Percentiles rank a stretch among this genome's conserved stretches.
Conservation (phyloP, 192 early-diverging fungal genomes). For the Coemansia sp. region DNA sequence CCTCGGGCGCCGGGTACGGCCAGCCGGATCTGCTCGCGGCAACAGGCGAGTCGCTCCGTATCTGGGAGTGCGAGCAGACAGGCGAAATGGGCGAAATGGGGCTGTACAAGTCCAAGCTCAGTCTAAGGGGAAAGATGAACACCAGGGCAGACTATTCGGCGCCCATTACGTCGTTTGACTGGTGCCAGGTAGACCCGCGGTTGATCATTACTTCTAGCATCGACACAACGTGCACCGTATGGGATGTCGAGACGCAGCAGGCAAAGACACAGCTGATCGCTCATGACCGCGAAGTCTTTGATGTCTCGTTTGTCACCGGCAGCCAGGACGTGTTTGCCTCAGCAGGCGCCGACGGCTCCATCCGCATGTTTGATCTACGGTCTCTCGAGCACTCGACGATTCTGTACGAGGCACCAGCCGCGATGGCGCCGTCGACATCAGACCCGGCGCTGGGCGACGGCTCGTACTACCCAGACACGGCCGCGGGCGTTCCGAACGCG, state of each 20-base stretch:
- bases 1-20: constrained; percentile 52
- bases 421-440: constrained; percentile 32
- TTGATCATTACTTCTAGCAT: constrained; percentile 90
- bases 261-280: constrained; percentile 99
- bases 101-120: constrained; percentile 21
- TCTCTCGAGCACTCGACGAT: constrained; percentile 97
- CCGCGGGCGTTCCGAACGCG: constrained; percentile 9
- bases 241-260: constrained; percentile 96
- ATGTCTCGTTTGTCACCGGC: constrained; percentile 90
- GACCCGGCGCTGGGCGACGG: constrained; percentile 22
- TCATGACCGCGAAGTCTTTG: constrained; percentile 97
- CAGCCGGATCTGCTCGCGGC: constrained; percentile 81
- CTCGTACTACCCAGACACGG: constrained; percentile 20
- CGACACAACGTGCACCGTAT: constrained; percentile 99
- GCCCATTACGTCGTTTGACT: constrained; percentile 96
- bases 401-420: constrained; percentile 83
- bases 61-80: constrained; percentile 82
- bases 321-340: constrained; percentile 90
- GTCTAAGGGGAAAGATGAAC: constrained; percentile 51
- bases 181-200: constrained; percentile 86
- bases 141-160: constrained; percentile 75
- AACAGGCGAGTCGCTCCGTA: constrained; percentile 78
- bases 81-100: constrained; percentile 42
- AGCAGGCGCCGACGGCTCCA: constrained; percentile 96
- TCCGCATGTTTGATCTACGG: constrained; percentile 97